phyloP scores from a whole-genome alignment of 495 filamentous ascomycete genomes.

The Pyrenula massariospora region DNA sequence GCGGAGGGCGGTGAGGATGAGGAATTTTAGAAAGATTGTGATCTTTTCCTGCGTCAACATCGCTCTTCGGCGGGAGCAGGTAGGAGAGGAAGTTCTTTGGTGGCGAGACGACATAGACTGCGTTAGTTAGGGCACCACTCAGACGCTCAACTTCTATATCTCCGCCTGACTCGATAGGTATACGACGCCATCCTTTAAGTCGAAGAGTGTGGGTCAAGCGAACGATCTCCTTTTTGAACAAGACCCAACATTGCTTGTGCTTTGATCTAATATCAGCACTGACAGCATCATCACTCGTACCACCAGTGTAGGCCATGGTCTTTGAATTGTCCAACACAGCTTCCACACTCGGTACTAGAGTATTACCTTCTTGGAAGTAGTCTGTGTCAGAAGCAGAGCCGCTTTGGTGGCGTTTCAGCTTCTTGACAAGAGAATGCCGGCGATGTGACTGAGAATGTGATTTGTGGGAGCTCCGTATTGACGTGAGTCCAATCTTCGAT shows the following conservation, averaged over 20 bases:
- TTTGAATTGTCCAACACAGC: conserved; percentile 78
- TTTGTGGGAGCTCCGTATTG: conserved; percentile 19
- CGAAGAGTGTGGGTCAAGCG: conserved; percentile 78
- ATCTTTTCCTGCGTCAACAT: conserved; percentile 21
- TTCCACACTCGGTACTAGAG: conserved; percentile 65
- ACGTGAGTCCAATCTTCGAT: conserved; percentile 20
- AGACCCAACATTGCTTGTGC: conserved; percentile 60
- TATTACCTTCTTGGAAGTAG: conserved; percentile 51
- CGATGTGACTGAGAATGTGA: conserved; percentile 14
- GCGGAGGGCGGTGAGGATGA: conserved; percentile 10
- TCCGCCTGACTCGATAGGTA: conserved; percentile 57
- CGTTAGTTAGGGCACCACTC: conserved; percentile 90
- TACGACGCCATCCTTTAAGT: conserved; percentile 79
- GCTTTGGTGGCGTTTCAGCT: conserved; percentile 22
- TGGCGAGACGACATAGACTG: conserved; percentile 86
- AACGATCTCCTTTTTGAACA: conserved; percentile 85
- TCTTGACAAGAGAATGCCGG: conserved; percentile 13
- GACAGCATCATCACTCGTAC: conserved; percentile 25
- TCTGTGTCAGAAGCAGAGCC: conserved; percentile 68
- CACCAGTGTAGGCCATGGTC: conserved; percentile 62
- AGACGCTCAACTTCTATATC: conserved; percentile 75
- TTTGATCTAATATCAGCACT: conserved; percentile 32
- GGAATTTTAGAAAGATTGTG: conserved; percentile 41
- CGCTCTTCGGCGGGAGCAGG: conserved; percentile 13
- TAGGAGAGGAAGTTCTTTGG: conserved; percentile 40